Base-by-base conservation (phyloP, 2,329 filamentous ascomycete genomes). In the Colletotrichum sojae region DNA sequence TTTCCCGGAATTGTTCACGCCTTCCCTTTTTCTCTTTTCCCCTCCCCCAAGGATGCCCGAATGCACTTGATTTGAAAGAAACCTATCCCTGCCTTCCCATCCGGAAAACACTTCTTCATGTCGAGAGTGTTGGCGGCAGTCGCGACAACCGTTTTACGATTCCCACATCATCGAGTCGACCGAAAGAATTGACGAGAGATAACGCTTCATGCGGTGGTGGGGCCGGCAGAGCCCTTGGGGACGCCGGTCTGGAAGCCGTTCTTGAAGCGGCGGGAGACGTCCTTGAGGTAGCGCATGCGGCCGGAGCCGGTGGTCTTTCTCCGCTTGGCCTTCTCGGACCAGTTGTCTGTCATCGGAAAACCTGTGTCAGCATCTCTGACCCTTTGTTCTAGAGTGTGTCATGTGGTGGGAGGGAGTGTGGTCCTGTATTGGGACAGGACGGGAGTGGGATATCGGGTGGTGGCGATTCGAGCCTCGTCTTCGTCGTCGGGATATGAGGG, bases 261-360 rank as follows among this genome's bases (percentile, higher is more conserved):
- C 89, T 92, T 94, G 91, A 97, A 97, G 87, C 91, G 91, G 84
- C 96, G 92, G 82, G 94, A 88, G 83, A 99, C 91, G 80, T 89
- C 90, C 90, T 97, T 97, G 83, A 99, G 90, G 88, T 95, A 94
- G 83, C 94, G 91, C 92, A 95, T 96, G 85, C 96, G 94, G 85
- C 96, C 96, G 82, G 94, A 95, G 80, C 96, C 96, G 83, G 93
- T 95, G 82, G 95, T 98, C 95, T 98, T 98, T 92, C 96, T 97
- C 86, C 96, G 90, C 94, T 98, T 98, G 80, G 95, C 95, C 93
- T 99, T 99, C 91, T 98, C 95, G 85, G 93, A 91, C 96, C 96
- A 99, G 93, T 99, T 98, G 92, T 92, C 95, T 98, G 82, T 83
- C 6, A 72, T 40, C 57, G 58, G 40, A 15, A n/a, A 13, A 31